These are phyloP conservation scores for Hamigera avellanea DNA, from an alignment of 495 filamentous ascomycete species.

Conservation along the genomic window DNA sequence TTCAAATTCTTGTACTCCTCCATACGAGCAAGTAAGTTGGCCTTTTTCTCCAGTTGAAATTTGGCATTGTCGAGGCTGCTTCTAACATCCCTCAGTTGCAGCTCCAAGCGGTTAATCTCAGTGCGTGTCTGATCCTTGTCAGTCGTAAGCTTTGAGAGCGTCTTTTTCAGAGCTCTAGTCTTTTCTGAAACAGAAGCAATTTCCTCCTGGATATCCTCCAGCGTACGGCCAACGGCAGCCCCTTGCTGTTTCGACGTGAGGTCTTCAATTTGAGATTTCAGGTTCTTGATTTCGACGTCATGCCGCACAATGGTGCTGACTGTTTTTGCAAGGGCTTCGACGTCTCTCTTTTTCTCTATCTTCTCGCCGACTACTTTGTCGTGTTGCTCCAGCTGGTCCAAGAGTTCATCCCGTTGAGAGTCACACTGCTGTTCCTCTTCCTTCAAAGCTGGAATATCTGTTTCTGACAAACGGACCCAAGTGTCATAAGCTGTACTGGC, in stretches of 20 bases:
- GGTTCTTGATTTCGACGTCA: conserved; percentile 54
- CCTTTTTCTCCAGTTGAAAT: conserved; percentile 69
- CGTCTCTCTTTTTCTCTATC: conserved; percentile 54
- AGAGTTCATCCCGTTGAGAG: conserved; percentile 43
- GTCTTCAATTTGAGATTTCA: conserved; percentile 58
- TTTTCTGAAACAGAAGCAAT: conserved; percentile 57
- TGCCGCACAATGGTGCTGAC: conserved; percentile 67
- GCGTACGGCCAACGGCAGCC: conserved; percentile 46
- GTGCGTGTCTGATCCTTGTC: conserved; percentile 64
- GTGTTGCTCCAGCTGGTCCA: conserved; percentile 58
- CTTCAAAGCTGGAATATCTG: conserved; percentile 58
- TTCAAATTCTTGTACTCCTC: conserved; percentile 60
- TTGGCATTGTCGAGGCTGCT: conserved; percentile 56
- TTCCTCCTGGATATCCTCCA: conserved; percentile 76
- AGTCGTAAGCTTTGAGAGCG: conserved; percentile 46
- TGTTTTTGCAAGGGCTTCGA: conserved; percentile 63
- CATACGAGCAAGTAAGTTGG: conserved; percentile 51
- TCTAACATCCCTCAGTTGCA: conserved; percentile 56
- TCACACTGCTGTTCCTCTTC: conserved; percentile 46
- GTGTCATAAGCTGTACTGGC: conserved; percentile 60
- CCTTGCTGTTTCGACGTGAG: conserved; percentile 61
- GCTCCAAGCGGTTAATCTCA: conserved; percentile 56
- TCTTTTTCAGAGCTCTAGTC: conserved; percentile 46
- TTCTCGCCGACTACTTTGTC: conserved; percentile 57
- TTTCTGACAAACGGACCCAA: conserved; percentile 52